These are phyloP conservation scores for Quercus tomentella DNA, from an alignment of 331 rosid genomes.

Conservation along the genomic window DNA sequence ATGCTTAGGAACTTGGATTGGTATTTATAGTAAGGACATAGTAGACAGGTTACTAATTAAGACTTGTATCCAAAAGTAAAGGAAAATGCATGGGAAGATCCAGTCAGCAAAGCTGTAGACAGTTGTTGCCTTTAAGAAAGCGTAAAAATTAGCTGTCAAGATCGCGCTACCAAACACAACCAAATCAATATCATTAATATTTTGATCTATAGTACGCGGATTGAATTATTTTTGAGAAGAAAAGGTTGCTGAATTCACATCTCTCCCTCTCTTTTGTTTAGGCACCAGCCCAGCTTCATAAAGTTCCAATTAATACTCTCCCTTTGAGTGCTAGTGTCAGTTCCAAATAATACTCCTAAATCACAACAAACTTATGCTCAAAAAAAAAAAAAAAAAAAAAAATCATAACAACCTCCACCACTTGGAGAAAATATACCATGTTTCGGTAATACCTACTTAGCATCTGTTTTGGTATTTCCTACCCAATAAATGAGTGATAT, in stretches of 20 bases:
- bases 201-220: background rate
- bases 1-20: background rate
- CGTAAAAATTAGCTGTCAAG: background rate
- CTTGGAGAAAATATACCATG: too few relatives aligned
- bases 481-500: too few relatives aligned
- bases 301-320: background rate
- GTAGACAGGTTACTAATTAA: background rate
- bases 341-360: background rate
- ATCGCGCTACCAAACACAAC: background rate
- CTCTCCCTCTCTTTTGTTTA: background rate
- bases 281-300: background rate
- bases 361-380: background rate
- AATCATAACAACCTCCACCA: background rate
- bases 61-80: background rate
- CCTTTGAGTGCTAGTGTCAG: too few relatives aligned
- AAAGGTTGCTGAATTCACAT: background rate
- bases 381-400: too few relatives aligned
- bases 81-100: slow-evolving; percentile 11
- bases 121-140: background rate
- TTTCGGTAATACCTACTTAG: too few relatives aligned
- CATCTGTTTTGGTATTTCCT: too few relatives aligned
- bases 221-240: background rate
- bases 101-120: slow-evolving; percentile 18
- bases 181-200: too few relatives aligned
- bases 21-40: background rate